phyloP scores from a whole-genome alignment of 306 rosid species.

The Rosa rugosa region DNA sequence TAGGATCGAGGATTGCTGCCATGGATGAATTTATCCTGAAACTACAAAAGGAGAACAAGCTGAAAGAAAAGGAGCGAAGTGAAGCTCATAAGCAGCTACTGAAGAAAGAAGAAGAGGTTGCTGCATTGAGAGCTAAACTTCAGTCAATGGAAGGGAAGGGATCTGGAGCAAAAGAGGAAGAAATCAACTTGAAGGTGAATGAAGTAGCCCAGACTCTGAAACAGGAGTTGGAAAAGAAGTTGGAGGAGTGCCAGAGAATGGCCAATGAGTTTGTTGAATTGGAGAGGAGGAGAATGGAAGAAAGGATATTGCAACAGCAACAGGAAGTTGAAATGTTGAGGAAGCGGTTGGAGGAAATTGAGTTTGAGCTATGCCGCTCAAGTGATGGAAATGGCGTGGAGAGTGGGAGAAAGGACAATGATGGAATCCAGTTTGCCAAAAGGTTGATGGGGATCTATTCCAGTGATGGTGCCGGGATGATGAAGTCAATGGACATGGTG shows the following conservation, averaged over 20 bases:
- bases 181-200: slow-evolving; percentile 73
- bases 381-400: slow-evolving; percentile 37
- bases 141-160: slow-evolving; percentile 48
- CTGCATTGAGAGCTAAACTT: slow-evolving; percentile 65
- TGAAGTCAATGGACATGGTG: slow-evolving; percentile 91
- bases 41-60: slow-evolving; percentile 87
- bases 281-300: slow-evolving; percentile 96
- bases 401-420: slow-evolving; percentile 49
- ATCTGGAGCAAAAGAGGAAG: slow-evolving; percentile 62
- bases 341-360: slow-evolving; percentile 83
- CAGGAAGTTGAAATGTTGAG: slow-evolving; percentile 87
- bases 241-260: slow-evolving; percentile 90
- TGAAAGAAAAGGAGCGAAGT: slow-evolving; percentile 71
- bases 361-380: slow-evolving; percentile 54
- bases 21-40: slow-evolving; percentile 91
- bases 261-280: slow-evolving; percentile 81
- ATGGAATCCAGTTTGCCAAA: slow-evolving; percentile 60
- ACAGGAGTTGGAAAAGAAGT: slow-evolving; percentile 77
- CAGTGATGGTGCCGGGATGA: slow-evolving; percentile 65
- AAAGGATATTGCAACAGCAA: slow-evolving; percentile 79
- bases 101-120: slow-evolving; percentile 85
- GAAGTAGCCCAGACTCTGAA: slow-evolving; percentile 62
- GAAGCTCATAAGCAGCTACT: slow-evolving; percentile 76
- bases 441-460: slow-evolving; percentile 68
- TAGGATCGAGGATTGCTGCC: slow-evolving; percentile 90